Evolutionary conservation across 257 asterid genomes (phyloP), one percentile per base, ranked within the genome.

Genomic region (Petunia secreta): DNA sequence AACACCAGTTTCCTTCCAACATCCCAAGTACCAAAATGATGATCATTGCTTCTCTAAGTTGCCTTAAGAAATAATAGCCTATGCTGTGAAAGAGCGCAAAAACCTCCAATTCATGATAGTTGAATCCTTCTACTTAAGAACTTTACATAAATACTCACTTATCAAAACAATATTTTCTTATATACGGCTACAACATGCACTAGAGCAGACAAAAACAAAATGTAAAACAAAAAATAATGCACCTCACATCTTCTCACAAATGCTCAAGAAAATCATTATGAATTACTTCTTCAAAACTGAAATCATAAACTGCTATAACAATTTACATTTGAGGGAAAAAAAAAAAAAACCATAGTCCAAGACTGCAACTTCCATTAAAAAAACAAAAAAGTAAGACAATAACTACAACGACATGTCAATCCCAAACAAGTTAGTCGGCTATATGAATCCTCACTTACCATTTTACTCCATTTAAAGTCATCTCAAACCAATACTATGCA

Each of bases 171-270:
- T 8, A 25, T 25, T 25, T 54, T 8, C 8, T 43, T 16, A 59
- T n/a, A 69, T 53, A 10, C 25, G 16, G 59, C 77, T 25, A 71
- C 43, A 25, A 71, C 34, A 71, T 71, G 60, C 77, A 25, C 16
- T 46, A 48, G 44, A 71, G 77, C 48, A 11, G 10, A 38, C 77
- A 69, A 16, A 25, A 69, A 46, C 6, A 25, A 25, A 69, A 46
- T 8, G 3, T 25, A 25, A 25, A 25, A 25, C 25, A 25, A 46
- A 54, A 54, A 71, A 10, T 48, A 8, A 9, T 5, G 6, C 25
- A 48, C 46, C 41, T 69, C 48, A 1, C 16, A 14, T 39, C 1
- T 1, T n/a, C 0, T 43, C 55, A 44, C 58, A 68, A 25, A 25
- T 9, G 9, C 53, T 69, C 39, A n/a, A 67, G 55, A 67, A 25